Base-by-base conservation (phyloP, 2,329 filamentous ascomycete genomes). In the Neofusicoccum laricinum region DNA sequence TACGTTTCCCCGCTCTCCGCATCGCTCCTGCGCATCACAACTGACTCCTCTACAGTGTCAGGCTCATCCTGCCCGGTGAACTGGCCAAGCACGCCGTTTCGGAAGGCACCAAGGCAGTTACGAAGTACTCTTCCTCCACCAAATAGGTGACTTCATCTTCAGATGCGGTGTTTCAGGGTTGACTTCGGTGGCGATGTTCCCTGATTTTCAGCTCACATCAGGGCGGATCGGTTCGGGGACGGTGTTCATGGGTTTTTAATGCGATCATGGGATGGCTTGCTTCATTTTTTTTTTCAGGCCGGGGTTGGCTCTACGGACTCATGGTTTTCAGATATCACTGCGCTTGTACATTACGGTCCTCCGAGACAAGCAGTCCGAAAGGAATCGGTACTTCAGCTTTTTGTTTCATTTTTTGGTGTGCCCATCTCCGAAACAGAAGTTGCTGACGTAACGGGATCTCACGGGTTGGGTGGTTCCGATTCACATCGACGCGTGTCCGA, bases 91-190 rank as follows among this genome's bases (percentile, higher is more conserved):
- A 99, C 84, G 95, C 95, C 72, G 95, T 99, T 55, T 99, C 95
- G 74, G 95, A 99, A 85, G 95, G 95, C 78, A 99, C 95, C 81
- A 99, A 99, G 92, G 95, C 95, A 65, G 95, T 99, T 74, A 99
- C 95, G 87, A 99, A 99, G 90, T 99, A 98, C 88, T 98, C 94
- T 73, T 97, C 94, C 66, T 97, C 94, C 78, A 95, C 93, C 83
- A 99, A 98, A 92, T 98, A 97, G 88, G 82, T 50, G 43, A 50
- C 63, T 64, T 59, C 40, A 48, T 59, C 53, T 64, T 64, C 61
- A 53, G 51, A 53, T 43, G 30, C 48, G 63, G 63, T 58, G 51
- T 55, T 64, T 64, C 53, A 38, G 63, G 53, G 48, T 57, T 46
- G 61, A 64, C 38, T 51, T 65, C 45, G 64, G 50, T 63, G 63